These are phyloP conservation scores for Penicillium frequentans DNA, from an alignment of 2,329 filamentous ascomycete species.

Conservation along the genomic window DNA sequence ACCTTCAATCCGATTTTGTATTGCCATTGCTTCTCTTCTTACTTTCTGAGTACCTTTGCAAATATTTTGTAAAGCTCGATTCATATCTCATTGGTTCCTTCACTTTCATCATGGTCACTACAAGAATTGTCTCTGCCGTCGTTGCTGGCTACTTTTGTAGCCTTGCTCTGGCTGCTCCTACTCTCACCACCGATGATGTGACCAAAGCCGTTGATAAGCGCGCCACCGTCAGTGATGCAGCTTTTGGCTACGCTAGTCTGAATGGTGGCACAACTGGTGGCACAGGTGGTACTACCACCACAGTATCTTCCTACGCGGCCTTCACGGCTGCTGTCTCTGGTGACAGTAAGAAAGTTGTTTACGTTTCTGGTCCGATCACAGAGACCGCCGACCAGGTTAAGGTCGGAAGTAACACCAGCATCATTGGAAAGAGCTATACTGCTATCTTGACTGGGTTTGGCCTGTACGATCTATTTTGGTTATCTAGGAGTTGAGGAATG, in stretches of 20 bases:
- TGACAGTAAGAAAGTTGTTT: constrained; percentile 47
- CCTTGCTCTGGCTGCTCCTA: constrained; percentile 28
- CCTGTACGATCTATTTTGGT: constrained; percentile 22
- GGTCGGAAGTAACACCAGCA: constrained; percentile 53
- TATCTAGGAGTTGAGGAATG: neutral
- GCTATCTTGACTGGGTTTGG: constrained; percentile 54
- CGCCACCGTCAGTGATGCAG: constrained; percentile 12
- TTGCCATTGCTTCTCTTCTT: too few relatives aligned
- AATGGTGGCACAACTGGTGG: constrained; percentile 58
- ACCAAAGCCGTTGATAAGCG: constrained; percentile 4
- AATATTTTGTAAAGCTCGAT: too few relatives aligned
- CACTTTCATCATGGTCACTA: neutral
- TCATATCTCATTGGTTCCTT: too few relatives aligned
- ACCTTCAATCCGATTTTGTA: too few relatives aligned
- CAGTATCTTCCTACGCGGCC: constrained; percentile 53
- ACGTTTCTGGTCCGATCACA: constrained; percentile 49
- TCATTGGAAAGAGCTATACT: constrained; percentile 53
- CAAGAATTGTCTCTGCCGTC: constrained; percentile 6
- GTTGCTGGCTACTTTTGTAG: constrained; percentile 24
- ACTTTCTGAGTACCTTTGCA: too few relatives aligned
- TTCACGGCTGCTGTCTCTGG: constrained; percentile 53
- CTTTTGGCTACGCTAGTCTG: constrained; percentile 48
- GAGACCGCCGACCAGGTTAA: constrained; percentile 45
- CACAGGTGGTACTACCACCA: constrained; percentile 55
- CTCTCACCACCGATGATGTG: constrained; percentile 17